Conservation (phyloP, 1,139 yeast genomes). For the Hansenula lynferdii region DNA sequence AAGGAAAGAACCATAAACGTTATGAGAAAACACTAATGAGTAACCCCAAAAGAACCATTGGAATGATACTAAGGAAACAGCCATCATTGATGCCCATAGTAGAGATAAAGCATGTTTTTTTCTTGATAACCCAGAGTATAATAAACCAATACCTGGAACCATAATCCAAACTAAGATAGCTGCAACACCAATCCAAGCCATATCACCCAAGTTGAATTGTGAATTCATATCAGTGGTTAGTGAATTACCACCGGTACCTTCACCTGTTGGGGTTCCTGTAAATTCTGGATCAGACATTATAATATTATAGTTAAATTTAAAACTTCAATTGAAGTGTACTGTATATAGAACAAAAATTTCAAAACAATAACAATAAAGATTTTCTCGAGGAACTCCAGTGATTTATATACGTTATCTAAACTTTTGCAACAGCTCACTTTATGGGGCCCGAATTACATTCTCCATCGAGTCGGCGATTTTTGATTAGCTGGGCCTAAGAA, state of each 20-base stretch:
- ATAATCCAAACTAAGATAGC: constrained; percentile 84
- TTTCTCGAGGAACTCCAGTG: not conserved
- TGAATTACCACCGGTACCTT: constrained; percentile 78
- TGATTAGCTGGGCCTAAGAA: too few relatives aligned
- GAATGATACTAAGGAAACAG: constrained; percentile 72
- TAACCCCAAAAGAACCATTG: constrained; percentile 99
- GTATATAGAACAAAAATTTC: not conserved
- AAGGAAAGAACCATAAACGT: constrained; percentile 58
- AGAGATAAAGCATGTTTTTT: constrained; percentile 89
- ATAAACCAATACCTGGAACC: constrained; percentile 90
- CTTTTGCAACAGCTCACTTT: not conserved
- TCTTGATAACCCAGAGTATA: constrained; percentile 88
- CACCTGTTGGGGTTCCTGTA: constrained; percentile 38
- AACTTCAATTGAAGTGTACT: not conserved
- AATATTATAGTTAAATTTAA: not conserved
- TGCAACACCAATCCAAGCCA: constrained; percentile 84
- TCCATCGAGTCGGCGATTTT: too few relatives aligned
- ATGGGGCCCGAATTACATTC: too few relatives aligned
- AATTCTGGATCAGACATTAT: constrained; percentile 27
- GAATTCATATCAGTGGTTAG: constrained; percentile 66
- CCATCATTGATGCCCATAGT: constrained; percentile 93
- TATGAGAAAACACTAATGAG: constrained; percentile 76
- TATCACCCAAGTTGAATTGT: constrained; percentile 71
- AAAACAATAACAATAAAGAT: not conserved
- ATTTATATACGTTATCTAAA: not conserved